These are phyloP conservation scores for Flaveria bidentis DNA, from an alignment of 129 eudicot species.

Conservation along the genomic window DNA sequence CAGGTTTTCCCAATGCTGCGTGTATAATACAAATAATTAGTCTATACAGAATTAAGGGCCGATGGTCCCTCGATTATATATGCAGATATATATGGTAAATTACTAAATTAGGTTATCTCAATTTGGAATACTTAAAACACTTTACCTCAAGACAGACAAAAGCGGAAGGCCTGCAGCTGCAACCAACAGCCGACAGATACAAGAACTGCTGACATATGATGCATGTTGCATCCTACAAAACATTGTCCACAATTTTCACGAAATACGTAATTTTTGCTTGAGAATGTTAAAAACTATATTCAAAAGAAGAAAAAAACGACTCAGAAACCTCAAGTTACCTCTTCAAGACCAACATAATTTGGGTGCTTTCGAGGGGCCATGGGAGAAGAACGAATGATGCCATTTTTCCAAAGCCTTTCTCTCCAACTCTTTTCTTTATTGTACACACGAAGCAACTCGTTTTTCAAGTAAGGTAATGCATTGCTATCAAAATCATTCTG, in stretches of 20 bases:
- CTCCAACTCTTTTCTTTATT: slow-evolving; percentile 85
- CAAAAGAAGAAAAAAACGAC: slow-evolving; percentile 4
- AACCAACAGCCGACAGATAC: slow-evolving; percentile 90
- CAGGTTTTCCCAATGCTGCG: slow-evolving; percentile 95
- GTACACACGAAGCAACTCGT: slow-evolving; percentile 70
- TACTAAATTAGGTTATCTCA: slow-evolving; percentile 8
- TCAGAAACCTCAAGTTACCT: slow-evolving; percentile 49
- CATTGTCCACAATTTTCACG: slow-evolving; percentile 12
- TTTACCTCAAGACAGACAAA: slow-evolving; percentile 93
- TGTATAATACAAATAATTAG: background rate
- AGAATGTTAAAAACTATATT: slow-evolving; percentile 19
- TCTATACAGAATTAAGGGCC: background rate
- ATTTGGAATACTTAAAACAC: slow-evolving; percentile 3
- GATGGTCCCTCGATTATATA: background rate
- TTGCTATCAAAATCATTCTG: slow-evolving; percentile 67
- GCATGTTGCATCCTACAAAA: slow-evolving; percentile 84
- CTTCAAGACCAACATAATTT: slow-evolving; percentile 83
- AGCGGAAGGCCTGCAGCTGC: slow-evolving; percentile 83
- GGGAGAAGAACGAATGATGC: slow-evolving; percentile 62
- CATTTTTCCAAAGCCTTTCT: slow-evolving; percentile 86
- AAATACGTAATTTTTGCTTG: background rate
- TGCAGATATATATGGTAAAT: slow-evolving; percentile 10
- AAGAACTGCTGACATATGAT: slow-evolving; percentile 86
- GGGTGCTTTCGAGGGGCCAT: slow-evolving; percentile 74
- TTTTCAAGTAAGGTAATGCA: slow-evolving; percentile 66